Evolutionary conservation across 805 yeast species (phyloP), one percentile per base, ranked within the genome.

Genomic region (Kazachstania psychrophila): DNA sequence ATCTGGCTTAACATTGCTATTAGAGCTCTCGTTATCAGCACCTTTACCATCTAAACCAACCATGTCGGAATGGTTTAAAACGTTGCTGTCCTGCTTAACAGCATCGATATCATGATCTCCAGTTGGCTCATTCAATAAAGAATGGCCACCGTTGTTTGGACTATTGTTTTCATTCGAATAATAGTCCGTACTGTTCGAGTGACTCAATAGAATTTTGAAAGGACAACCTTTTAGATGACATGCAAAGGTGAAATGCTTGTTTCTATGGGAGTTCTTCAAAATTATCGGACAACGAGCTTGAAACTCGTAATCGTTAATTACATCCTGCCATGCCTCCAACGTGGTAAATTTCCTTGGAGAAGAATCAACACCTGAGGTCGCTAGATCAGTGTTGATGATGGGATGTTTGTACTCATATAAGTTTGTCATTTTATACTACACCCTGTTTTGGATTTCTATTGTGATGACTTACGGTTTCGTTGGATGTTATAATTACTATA

Each of bases 221-320:
- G 58, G 55, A 36, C 63, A 58, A 37, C 47, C 45, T 37, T 57
- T 57, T 33, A 54, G 36, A 42, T 56, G 60, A 37, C 63, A 58
- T 26, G 62, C 61, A 44, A 54, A 58, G 31, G 63, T 58, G 43
- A 54, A 58, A 44, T 58, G 62, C 34, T 52, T 58, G 37, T 56
- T 55, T 29, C 53, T 47, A 35, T 58, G 63, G 9, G 62, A 57
- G 39, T 58, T 58, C 41, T 58, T 58, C 45, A 58, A 41, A 20
- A 58, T 57, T 19, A 57, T 54, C 2, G 63, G 63, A 29, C 60
- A 56, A n/a, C 61, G 34, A 4, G 61, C 54, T 37, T 58, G 60
- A 34, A 51, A 57, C 39, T 58, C 63, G 31, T 58, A 58, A 31
- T 58, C 62, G 34, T 57, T 55, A 26, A 58, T 52, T 23, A 54